Percentiles rank a stretch among this genome's conserved stretches.
Evolutionary conservation across 139 green algal genomes (phyloP).

Genomic region (Chlamydomonas sp.): DNA sequence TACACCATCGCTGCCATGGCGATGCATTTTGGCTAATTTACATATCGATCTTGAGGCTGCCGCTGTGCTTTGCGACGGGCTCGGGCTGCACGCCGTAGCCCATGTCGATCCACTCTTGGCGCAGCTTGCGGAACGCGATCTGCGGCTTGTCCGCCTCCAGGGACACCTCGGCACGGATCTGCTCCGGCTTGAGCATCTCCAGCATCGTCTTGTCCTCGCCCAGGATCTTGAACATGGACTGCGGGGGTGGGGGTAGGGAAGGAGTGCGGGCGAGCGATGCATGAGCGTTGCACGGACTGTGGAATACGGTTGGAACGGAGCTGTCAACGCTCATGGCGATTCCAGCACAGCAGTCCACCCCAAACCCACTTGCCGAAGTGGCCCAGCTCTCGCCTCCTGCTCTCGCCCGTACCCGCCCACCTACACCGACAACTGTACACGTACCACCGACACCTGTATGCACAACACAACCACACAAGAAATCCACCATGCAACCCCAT

Average conservation of each 20-base stretch:
- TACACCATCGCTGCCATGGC: too few relatives aligned
- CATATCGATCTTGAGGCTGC: slow-evolving; percentile 28
- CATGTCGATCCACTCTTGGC: slow-evolving; percentile 81
- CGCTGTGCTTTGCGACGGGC: neutral
- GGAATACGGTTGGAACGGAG: neutral
- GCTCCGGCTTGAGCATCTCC: slow-evolving; percentile 75
- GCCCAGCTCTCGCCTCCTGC: too few relatives aligned
- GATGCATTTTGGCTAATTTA: neutral
- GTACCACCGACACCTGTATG: too few relatives aligned
- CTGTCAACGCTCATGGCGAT: too few relatives aligned
- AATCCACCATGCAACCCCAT: too few relatives aligned
- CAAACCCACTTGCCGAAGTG: too few relatives aligned
- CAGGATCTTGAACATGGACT: slow-evolving; percentile 84
- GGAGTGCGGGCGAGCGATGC: neutral
- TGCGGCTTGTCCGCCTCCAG: slow-evolving; percentile 70
- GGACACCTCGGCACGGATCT: slow-evolving; percentile 62
- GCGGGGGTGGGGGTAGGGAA: neutral
- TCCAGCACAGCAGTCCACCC: too few relatives aligned
- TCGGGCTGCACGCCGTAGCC: slow-evolving; percentile 62
- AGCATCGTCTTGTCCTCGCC: slow-evolving; percentile 89
- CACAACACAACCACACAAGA: too few relatives aligned
- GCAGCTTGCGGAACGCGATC: slow-evolving; percentile 78
- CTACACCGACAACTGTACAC: too few relatives aligned
- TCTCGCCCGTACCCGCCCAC: too few relatives aligned
- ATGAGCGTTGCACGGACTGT: neutral